Percentiles rank a stretch among this genome's conserved stretches.
phyloP scores from a whole-genome alignment of 2,329 filamentous ascomycete species.

The Xylariaceae sp. region DNA sequence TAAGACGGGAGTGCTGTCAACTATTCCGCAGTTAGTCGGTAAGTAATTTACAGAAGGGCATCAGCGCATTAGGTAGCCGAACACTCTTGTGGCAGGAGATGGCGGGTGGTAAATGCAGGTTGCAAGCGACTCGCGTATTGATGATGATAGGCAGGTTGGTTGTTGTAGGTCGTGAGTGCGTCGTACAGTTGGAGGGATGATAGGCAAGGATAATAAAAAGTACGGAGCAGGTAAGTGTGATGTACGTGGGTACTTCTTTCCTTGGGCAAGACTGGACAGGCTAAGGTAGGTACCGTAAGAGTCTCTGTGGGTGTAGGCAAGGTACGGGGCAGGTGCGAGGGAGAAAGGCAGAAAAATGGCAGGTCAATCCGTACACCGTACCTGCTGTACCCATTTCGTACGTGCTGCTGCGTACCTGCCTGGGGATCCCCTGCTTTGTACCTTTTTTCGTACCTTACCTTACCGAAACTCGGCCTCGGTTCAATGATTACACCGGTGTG shows the following conservation, averaged over 20 bases:
- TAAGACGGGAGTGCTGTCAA: background rate
- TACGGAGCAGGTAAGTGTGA: background rate
- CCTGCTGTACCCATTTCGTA: too few relatives aligned
- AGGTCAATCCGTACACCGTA: too few relatives aligned
- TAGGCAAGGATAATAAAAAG: background rate
- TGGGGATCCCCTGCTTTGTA: background rate
- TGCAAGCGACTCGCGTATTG: background rate
- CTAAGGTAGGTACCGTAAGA: background rate
- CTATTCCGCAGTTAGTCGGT: background rate
- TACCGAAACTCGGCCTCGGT: background rate
- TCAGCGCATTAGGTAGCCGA: background rate
- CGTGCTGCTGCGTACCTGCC: too few relatives aligned
- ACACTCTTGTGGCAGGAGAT: background rate
- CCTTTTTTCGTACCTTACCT: background rate
- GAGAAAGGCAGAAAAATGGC: too few relatives aligned
- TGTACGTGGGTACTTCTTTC: constrained; percentile 6
- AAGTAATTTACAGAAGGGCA: background rate
- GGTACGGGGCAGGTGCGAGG: background rate
- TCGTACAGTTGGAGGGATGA: background rate
- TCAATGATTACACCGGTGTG: too few relatives aligned
- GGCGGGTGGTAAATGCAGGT: background rate
- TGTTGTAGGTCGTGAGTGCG: background rate
- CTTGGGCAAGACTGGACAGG: background rate
- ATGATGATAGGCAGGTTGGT: background rate
- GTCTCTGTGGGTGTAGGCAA: background rate